A percentile compares a stretch with the other conserved stretches of the same genome.
These are phyloP conservation scores for Hypoxylon fragiforme DNA, from an alignment of 495 filamentous ascomycete genomes.

Conservation along the genomic window DNA sequence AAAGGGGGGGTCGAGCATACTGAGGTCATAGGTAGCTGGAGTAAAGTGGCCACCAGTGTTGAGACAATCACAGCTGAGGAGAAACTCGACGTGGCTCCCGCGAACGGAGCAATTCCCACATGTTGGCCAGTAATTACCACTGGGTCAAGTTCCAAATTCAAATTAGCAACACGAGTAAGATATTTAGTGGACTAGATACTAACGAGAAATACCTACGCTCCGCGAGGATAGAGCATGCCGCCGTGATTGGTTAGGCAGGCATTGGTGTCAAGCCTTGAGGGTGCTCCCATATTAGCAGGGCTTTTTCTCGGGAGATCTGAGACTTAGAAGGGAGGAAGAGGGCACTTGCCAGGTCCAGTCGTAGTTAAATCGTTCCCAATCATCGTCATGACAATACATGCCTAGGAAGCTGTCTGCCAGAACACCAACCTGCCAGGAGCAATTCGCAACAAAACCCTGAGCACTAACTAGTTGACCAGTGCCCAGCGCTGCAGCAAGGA, in stretches of 20 bases:
- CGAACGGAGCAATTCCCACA: slow-evolving; percentile 33
- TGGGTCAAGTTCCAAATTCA: not conserved
- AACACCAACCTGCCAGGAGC: slow-evolving; percentile 37
- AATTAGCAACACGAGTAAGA: not conserved
- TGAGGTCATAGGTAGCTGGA: slow-evolving; percentile 34
- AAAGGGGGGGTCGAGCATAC: no score
- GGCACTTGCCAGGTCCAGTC: slow-evolving; percentile 39
- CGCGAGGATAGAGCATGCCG: slow-evolving; percentile 30
- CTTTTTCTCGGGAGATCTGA: not conserved
- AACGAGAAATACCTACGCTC: slow-evolving; percentile 13
- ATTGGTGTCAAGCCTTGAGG: slow-evolving; percentile 37
- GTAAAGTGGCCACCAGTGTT: not conserved
- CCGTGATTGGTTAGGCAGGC: slow-evolving; percentile 34
- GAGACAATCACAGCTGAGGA: slow-evolving; percentile 35
- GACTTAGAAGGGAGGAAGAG: not conserved
- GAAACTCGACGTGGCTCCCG: slow-evolving; percentile 21
- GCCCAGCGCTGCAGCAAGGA: slow-evolving; percentile 8
- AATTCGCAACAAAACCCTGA: slow-evolving; percentile 33
- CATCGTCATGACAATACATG: slow-evolving; percentile 39
- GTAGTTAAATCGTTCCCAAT: slow-evolving; percentile 34
- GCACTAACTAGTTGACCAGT: slow-evolving; percentile 8
- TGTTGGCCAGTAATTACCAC: slow-evolving; percentile 37
- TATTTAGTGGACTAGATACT: not conserved
- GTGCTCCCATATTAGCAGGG: slow-evolving; percentile 7
- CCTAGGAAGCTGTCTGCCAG: slow-evolving; percentile 32